Percentiles rank a stretch among this genome's conserved stretches.
Evolutionary conservation across 2,329 filamentous ascomycete genomes (phyloP).

Genomic region (Verticillium tricorpus): DNA sequence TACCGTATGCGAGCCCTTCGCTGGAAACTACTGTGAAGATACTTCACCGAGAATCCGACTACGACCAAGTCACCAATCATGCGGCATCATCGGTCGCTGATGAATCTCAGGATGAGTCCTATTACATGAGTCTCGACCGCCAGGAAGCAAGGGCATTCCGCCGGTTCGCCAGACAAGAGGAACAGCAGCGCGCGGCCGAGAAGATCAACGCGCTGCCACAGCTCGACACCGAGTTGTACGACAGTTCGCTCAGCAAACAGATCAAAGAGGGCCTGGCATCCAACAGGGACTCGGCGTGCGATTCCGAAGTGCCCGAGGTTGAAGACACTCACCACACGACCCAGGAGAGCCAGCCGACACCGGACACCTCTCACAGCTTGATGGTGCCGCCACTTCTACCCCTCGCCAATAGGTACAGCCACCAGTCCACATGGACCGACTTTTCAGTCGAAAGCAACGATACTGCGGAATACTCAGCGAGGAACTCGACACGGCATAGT

Average conservation of each 20-base stretch:
- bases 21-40: conserved; percentile 46
- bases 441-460: conserved; percentile 52
- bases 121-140: conserved; percentile 29
- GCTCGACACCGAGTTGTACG: not conserved
- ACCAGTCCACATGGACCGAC: conserved; percentile 58
- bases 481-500: conserved; percentile 5
- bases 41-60: conserved; percentile 39
- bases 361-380: conserved; percentile 39
- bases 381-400: conserved; percentile 40
- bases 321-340: conserved; percentile 9
- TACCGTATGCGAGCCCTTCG: conserved; percentile 30
- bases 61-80: conserved; percentile 6
- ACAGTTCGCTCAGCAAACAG: not conserved
- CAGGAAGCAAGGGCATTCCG: conserved; percentile 9
- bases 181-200: not conserved
- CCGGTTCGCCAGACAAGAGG: not conserved
- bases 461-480: conserved; percentile 25
- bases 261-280: conserved; percentile 18
- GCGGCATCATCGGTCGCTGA: conserved; percentile 29
- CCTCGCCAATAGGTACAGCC: conserved; percentile 44
- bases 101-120: conserved; percentile 32
- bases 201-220: not conserved
- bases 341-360: conserved; percentile 12
- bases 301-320: conserved; percentile 21
- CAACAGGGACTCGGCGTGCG: conserved; percentile 33